phyloP scores from a whole-genome alignment of 345 rosid species.

The Diplotaxis tenuifolia region DNA sequence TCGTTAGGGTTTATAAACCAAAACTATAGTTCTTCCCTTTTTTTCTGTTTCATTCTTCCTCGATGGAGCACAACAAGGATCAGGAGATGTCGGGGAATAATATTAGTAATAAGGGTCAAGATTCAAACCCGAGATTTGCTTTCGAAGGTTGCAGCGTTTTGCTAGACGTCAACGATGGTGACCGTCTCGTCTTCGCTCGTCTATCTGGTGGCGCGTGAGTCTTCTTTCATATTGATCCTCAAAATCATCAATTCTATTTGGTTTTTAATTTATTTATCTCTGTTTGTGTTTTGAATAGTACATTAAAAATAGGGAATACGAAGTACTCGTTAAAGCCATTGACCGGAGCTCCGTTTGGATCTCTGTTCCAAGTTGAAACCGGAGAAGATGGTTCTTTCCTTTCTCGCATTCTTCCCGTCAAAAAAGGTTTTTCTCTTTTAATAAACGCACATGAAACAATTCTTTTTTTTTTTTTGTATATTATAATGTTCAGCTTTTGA shows the following conservation, averaged over 20 bases:
- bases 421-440: conserved; percentile 44
- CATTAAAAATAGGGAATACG: conserved; percentile 69
- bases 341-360: conserved; percentile 84
- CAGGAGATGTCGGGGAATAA: conserved; percentile 15
- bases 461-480: neutral
- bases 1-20: conserved; percentile 28
- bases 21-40: neutral
- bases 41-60: neutral
- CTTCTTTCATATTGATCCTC: neutral
- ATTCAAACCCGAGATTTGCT: conserved; percentile 57
- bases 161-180: conserved; percentile 97
- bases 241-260: neutral
- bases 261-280: neutral
- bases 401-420: conserved; percentile 48
- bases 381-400: conserved; percentile 58
- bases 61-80: conserved; percentile 27
- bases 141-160: conserved; percentile 91
- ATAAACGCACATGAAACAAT: neutral
- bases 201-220: conserved; percentile 78
- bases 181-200: conserved; percentile 87
- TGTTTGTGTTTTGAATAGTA: conserved; percentile 38
- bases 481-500: neutral
- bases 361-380: conserved; percentile 70
- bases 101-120: conserved; percentile 11
- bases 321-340: conserved; percentile 64